A percentile compares a stretch with the other conserved stretches of the same genome.
phyloP scores from a whole-genome alignment of 202 grass and related monocot genomes.

The Musa balbisiana region DNA sequence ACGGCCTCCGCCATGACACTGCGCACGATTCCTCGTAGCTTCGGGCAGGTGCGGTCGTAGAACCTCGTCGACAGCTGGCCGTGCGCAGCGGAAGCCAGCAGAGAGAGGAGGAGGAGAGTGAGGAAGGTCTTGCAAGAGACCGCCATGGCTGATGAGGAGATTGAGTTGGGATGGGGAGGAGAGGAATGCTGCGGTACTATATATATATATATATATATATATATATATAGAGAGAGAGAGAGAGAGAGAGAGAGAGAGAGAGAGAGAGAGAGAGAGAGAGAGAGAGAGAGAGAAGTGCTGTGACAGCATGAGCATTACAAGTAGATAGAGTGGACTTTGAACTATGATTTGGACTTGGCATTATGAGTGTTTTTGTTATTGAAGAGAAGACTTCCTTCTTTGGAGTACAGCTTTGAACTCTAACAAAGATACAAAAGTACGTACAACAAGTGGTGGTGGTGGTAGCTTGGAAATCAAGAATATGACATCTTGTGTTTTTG shows the following conservation, averaged over 20 bases:
- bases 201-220: neutral
- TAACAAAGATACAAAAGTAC: neutral
- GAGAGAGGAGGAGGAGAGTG: neutral
- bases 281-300: too few species aligned
- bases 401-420: neutral
- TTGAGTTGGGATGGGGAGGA: too few species aligned
- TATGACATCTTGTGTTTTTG: neutral
- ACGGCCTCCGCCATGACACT: constrained; percentile 36
- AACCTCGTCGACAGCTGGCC: constrained; percentile 35
- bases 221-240: too few species aligned
- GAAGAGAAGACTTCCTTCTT: neutral
- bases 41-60: constrained; percentile 45
- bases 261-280: too few species aligned
- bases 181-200: neutral
- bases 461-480: neutral
- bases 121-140: neutral
- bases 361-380: neutral
- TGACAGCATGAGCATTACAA: too few species aligned
- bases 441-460: neutral
- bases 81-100: neutral
- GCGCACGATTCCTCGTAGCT: constrained; percentile 27
- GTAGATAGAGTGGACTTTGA: too few species aligned
- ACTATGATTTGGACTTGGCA: too few species aligned
- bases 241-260: too few species aligned
- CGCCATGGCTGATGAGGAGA: neutral